Conservation (phyloP, 1,284 basidiomycete genomes). For the Chiua sp. region DNA sequence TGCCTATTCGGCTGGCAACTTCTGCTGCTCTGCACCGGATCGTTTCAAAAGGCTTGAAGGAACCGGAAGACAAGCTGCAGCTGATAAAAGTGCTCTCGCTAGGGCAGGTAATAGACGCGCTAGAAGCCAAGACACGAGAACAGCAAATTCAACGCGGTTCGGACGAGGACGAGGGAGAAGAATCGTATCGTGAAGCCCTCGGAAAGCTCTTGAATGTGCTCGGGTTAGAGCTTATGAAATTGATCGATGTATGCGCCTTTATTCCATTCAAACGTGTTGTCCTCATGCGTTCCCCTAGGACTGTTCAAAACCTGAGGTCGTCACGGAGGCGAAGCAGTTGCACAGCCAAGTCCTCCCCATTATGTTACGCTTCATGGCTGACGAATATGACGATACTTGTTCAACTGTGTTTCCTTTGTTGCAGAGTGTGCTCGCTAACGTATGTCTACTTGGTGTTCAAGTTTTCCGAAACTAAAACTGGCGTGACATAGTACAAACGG, state of each 20-base stretch:
- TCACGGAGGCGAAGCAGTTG: conserved; percentile 70
- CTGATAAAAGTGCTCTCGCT: conserved; percentile 91
- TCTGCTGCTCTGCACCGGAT: conserved; percentile 84
- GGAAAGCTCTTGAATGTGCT: conserved; percentile 86
- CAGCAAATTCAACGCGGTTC: conserved; percentile 70
- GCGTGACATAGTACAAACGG: conserved; percentile 72
- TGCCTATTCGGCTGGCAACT: conserved; percentile 85
- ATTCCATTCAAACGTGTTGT: conserved; percentile 4
- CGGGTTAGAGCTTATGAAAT: conserved; percentile 85
- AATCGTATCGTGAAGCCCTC: conserved; percentile 89
- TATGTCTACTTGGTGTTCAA: conserved; percentile 46
- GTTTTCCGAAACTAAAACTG: conserved; percentile 1
- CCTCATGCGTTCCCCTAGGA: conserved; percentile 50
- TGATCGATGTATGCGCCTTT: conserved; percentile 67
- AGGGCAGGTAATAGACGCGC: conserved; percentile 76
- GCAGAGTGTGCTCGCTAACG: conserved; percentile 74
- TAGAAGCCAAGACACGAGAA: conserved; percentile 79
- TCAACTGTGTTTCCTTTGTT: conserved; percentile 86
- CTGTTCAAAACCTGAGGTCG: conserved; percentile 63
- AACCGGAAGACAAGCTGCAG: conserved; percentile 89
- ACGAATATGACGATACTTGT: conserved; percentile 88
- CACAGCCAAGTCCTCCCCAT: conserved; percentile 80
- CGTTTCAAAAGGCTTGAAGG: conserved; percentile 92
- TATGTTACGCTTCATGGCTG: conserved; percentile 88
- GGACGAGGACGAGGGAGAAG: conserved; percentile 77